Base-by-base conservation (phyloP, 2,329 filamentous ascomycete species). In the Xylariaceae sp. region DNA sequence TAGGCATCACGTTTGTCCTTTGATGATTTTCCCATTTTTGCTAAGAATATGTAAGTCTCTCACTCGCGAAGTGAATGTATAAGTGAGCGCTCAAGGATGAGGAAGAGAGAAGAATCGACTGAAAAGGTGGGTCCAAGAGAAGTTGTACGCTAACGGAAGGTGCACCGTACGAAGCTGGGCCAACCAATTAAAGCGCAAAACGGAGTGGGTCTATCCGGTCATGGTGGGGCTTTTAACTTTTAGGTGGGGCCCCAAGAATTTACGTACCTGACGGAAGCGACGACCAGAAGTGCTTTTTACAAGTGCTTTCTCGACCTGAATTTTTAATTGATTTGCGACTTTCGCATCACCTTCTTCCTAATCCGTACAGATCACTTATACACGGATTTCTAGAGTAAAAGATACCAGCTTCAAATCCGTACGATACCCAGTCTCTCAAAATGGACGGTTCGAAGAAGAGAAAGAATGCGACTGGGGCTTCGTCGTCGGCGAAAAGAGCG, bases 1-100 rank as follows among this genome's bases (percentile, higher is more conserved):
- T 99, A 99, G 51, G 92, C 92, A 74, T 99, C 94, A 56, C 94
- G 89, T 77, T 99, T 99, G 73, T 99, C 94, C 76, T 99, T 99
- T 52, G 93, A 97, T 1, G 94, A 96, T 74, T 97, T 97, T 1
- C 92, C 92, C 92, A 96, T 96, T 35, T 54, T 30, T n/a, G 45
- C 9, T 15, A 30, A 34, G 49, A 55, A 56, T 50, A 44, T 9
- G 47, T 44, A 55, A 48, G 45, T 53, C 37, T 42, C 11, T 42
- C 11, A 13, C 11, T 42, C 8, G 11, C 8, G 11, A 42, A 7
- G 11, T 8, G 9, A 42, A 7, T 42, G 8, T 42, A 42, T 42
- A 42, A 42, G 37, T 42, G 37, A 42, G 37, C 23, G 23, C 5
- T 5, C 37, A 42, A 42, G 8, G 37, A 42, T 8, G 37, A 30